Evolutionary conservation across 2,329 filamentous ascomycete species (phyloP), one percentile per base, ranked within the genome.

Genomic region (Peltaster fructicola): DNA sequence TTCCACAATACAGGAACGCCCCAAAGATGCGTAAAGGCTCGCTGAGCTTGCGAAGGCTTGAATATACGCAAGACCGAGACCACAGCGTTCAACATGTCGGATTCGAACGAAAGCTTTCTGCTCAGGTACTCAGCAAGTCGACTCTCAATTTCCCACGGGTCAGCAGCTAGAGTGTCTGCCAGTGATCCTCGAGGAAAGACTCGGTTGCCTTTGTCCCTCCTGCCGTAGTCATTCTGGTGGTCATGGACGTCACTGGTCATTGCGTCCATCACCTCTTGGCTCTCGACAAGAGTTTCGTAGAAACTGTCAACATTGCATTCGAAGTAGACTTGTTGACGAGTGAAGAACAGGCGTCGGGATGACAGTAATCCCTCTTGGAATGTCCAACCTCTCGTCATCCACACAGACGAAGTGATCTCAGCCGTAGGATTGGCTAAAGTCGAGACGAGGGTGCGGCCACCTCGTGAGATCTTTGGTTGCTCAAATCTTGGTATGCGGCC

Each of bases 311-410:
- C 18, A 20, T 10, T 20, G 6, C 5, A 20, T 20, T n/a, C 5
- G 8, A 11, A 20, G 19, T 11, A 20, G 19, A 7, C 19, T 20
- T 20, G 19, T 13, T 6, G 19, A 20, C 19, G 13, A 11, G 19
- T 20, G 13, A 20, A 20, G 18, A n/a, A 20, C 9, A 20, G 18
- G 18, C 18, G 12, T 9, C 18, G 18, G 9, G 18, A n/a, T 9
- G 18, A 20, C 12, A 20, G 18, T 20, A 20, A 11, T 20, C 12
- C 18, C 12, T 20, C 18, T 20, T 20, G 18, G 9, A 20, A 20
- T 20, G 18, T 20, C 18, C 18, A 20, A 11, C 18, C 18, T 20
- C 18, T 20, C 12, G 18, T n/a, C 18, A n/a, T 20, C n/a, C 12
- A 20, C n/a, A 11, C 12, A 9, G 18, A 20, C 18, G n/a, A 9